Conservation (phyloP, 1,139 yeast species). For the Hansenula anomala region DNA sequence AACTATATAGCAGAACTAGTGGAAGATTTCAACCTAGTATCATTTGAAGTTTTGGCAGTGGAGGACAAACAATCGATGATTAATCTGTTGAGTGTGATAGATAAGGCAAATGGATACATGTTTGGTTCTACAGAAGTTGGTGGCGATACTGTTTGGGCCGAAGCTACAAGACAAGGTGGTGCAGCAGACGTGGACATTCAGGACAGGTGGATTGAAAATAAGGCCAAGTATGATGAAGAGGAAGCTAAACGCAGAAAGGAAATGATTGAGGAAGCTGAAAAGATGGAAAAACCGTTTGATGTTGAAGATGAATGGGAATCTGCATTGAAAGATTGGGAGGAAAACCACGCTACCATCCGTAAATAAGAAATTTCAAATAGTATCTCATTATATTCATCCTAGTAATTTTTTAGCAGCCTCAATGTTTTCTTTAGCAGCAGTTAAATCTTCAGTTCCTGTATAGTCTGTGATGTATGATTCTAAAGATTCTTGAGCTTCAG, state of each 20-base stretch:
- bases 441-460: constrained; percentile 35
- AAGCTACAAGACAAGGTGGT: constrained; percentile 80
- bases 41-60: constrained; percentile 83
- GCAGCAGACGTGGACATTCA: constrained; percentile 62
- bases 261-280: constrained; percentile 29
- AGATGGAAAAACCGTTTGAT: constrained; percentile 33
- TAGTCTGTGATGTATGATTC: constrained; percentile 32
- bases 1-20: constrained; percentile 79
- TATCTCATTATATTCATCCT: neutral
- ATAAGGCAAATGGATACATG: constrained; percentile 89
- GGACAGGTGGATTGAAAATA: constrained; percentile 92
- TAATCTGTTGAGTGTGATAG: constrained; percentile 66
- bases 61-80: constrained; percentile 95
- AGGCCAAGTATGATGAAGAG: constrained; percentile 70
- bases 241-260: constrained; percentile 38
- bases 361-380: no score
- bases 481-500: constrained; percentile 44
- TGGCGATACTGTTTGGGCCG: constrained; percentile 95
- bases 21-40: constrained; percentile 81
- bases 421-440: constrained; percentile 23
- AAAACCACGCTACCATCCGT: constrained; percentile 24
- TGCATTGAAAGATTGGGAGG: constrained; percentile 64
- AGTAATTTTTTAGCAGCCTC: constrained; percentile 17
- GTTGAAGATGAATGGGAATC: constrained; percentile 72
- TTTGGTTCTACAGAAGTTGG: constrained; percentile 92